These are phyloP conservation scores for Lachancea meyersii DNA, from an alignment of 805 yeast species.

Conservation along the genomic window DNA sequence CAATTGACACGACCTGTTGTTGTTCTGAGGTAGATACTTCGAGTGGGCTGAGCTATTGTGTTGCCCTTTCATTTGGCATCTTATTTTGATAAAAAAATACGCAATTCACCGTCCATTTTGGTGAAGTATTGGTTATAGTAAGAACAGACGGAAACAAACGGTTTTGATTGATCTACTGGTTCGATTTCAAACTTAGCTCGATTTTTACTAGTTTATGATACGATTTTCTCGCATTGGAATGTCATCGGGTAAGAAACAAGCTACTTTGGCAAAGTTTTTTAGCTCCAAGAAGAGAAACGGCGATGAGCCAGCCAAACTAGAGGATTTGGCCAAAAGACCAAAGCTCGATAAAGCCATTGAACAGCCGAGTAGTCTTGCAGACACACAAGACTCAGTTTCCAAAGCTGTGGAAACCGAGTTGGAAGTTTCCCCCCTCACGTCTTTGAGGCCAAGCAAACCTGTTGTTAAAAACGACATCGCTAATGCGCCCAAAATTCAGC, in stretches of 20 bases:
- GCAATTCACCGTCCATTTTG: too few species aligned
- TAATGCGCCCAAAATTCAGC: conserved; percentile 1
- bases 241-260: conserved; percentile 19
- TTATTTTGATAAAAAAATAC: too few species aligned
- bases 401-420: too few species aligned
- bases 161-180: not conserved
- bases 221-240: conserved; percentile 1
- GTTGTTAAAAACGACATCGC: conserved; percentile 1
- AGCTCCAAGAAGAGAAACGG: conserved; percentile 19
- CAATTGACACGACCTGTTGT: too few species aligned
- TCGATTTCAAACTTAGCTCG: not conserved
- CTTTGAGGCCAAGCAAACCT: conserved; percentile 3
- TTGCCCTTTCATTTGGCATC: too few species aligned
- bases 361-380: not conserved
- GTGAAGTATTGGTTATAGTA: too few species aligned
- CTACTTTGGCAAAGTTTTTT: conserved; percentile 31
- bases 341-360: not conserved
- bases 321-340: not conserved
- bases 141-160: not conserved
- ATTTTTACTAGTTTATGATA: conserved; percentile 1
- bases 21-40: too few species aligned
- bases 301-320: not conserved
- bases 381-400: not conserved
- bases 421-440: not conserved
- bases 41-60: too few species aligned